Base-by-base conservation (phyloP, 2,329 filamentous ascomycete species). In the Aspergillus sergii region DNA sequence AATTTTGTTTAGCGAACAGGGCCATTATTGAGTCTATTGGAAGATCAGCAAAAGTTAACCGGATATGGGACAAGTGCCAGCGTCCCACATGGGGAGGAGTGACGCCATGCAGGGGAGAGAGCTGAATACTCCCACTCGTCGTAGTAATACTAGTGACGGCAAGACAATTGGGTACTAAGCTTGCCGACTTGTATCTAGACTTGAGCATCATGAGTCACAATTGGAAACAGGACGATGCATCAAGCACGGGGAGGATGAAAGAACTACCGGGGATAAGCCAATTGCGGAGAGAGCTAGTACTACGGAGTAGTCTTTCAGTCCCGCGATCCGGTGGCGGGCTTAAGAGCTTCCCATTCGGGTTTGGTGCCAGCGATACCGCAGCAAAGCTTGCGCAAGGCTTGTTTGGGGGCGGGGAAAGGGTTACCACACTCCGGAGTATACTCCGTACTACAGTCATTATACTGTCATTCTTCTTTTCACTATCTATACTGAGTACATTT, bases 31-130 rank as follows among this genome's bases (percentile, higher is more conserved):
- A 50, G 36, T 59, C 62, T 63, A 64, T 61, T 63, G 34, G 63
- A 55, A n/a, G 60, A 68, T 70, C 65, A 64, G 57, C 64, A 68
- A 62, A 36, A 64, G 64, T 66, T 67, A 65, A 60, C 34, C 60
- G 55, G 36, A 62, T 41, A 46, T 45, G 32, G 56, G 8, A 26
- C 54, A 26, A 57, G 51, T 41, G 48, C 26, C 48, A 32, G 43
- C 50, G 58, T 59, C 50, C 58, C 58, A 59, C 58, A 32, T 43
- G 59, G 61, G 26, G 30, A 34, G 30, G 11, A 34, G 57, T 62
- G 57, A 64, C 51, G 53, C 36, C 56, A 60, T 58, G 55, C 30
- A 53, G 34, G 55, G 43, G n/a, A 28, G 23, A 32, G 51, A 55
- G 51, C 21, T 55, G 51, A 39, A 39, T 19, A 23, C 45, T 4